Conservation (phyloP, 2,329 filamentous ascomycete genomes). For the Trichophyton equinum region DNA sequence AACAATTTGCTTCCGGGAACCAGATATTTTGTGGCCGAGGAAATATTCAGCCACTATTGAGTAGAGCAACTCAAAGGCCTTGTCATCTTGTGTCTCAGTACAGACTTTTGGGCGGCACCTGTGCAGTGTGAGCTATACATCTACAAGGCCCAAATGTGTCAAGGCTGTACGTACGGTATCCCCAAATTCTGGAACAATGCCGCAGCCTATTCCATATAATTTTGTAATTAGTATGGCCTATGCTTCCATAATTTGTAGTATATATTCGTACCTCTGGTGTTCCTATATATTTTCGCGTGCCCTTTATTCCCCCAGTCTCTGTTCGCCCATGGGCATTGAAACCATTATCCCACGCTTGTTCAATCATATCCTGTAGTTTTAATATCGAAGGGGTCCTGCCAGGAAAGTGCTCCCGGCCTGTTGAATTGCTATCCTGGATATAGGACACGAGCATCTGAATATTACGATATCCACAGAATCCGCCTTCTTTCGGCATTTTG, state of each 20-base stretch:
- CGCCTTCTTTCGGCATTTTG: slow-evolving; percentile 69
- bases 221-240: neutral
- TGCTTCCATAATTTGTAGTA: neutral
- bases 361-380: slow-evolving; percentile 72
- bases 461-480: slow-evolving; percentile 90
- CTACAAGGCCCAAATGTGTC: neutral
- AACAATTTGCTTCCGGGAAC: slow-evolving; percentile 49
- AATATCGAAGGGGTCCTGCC: slow-evolving; percentile 61
- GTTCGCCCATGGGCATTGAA: slow-evolving; percentile 61
- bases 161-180: slow-evolving; percentile 43
- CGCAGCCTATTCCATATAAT: slow-evolving; percentile 46
- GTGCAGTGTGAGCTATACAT: slow-evolving; percentile 6
- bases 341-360: slow-evolving; percentile 74
- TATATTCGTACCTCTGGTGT: slow-evolving; percentile 60
- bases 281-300: slow-evolving; percentile 91
- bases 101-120: slow-evolving; percentile 52
- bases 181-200: slow-evolving; percentile 60
- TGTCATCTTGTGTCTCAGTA: slow-evolving; percentile 33
- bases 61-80: slow-evolving; percentile 44
- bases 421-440: slow-evolving; percentile 47
- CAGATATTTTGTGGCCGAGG: slow-evolving; percentile 36
- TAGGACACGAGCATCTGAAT: slow-evolving; percentile 85
- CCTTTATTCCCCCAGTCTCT: slow-evolving; percentile 75
- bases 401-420: slow-evolving; percentile 49
- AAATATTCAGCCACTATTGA: slow-evolving; percentile 68